Conservation (phyloP, 2,329 filamentous ascomycete species). For the Ophiostoma tasmaniense region DNA sequence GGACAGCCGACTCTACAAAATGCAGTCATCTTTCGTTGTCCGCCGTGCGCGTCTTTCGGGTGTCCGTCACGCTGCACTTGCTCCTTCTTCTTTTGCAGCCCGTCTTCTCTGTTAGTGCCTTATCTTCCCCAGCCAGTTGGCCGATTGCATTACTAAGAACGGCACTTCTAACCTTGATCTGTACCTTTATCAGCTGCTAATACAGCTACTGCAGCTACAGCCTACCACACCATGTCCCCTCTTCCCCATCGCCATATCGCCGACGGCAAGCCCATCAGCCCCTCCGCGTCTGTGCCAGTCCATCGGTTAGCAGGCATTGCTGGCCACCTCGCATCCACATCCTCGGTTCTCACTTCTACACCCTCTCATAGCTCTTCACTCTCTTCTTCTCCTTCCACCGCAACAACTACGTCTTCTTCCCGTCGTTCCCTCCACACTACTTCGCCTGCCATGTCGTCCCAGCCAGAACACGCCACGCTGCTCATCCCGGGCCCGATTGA, state of each 20-base stretch:
- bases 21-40: conserved; percentile 11
- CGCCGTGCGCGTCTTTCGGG: conserved; percentile 7
- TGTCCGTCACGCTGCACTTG: conserved; percentile 3
- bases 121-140: conserved; percentile 12
- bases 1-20: conserved; percentile 4
- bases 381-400: conserved; percentile 21
- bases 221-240: conserved; percentile 3
- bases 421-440: conserved; percentile 11
- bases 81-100: conserved; percentile 5
- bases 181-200: background rate
- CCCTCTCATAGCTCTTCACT: background rate
- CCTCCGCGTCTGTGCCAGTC: conserved; percentile 20
- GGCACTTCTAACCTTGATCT: background rate
- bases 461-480: conserved; percentile 59
- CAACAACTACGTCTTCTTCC: conserved; percentile 23
- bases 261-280: conserved; percentile 11
- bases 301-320: conserved; percentile 26
- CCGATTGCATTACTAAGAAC: conserved; percentile 18
- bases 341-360: conserved; percentile 19
- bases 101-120: conserved; percentile 9
- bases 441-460: conserved; percentile 47
- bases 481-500: conserved; percentile 97
- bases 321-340: conserved; percentile 23
- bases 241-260: conserved; percentile 16
- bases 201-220: conserved; percentile 1